Conservation (phyloP, 345 rosid genomes). For the Eucalyptus sp. region DNA sequence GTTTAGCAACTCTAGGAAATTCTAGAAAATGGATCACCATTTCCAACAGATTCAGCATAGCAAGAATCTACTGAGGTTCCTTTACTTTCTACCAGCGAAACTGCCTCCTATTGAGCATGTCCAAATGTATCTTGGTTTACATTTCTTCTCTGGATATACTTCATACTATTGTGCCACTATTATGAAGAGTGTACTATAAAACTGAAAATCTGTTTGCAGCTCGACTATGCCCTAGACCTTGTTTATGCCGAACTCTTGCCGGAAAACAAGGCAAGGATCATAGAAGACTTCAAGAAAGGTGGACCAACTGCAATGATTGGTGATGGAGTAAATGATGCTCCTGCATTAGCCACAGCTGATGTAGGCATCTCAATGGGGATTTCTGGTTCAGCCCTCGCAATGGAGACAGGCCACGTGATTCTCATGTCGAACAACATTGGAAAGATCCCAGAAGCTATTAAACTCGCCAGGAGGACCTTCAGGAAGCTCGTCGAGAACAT, state of each 20-base stretch:
- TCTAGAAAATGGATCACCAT: no score
- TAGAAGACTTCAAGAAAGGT: constrained; percentile 31
- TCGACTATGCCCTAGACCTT: constrained; percentile 41
- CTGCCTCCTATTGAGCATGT: not conserved
- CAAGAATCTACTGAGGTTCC: not conserved
- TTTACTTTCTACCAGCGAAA: not conserved
- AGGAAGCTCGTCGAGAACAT: constrained; percentile 59
- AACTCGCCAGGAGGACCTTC: constrained; percentile 37
- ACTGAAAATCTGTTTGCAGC: constrained; percentile 20
- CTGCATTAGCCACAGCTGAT: constrained; percentile 73
- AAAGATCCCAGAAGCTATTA: constrained; percentile 52
- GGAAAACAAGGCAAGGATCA: constrained; percentile 45
- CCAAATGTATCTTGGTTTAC: not conserved
- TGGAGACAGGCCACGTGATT: constrained; percentile 63
- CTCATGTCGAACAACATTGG: constrained; percentile 73
- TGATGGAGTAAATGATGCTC: constrained; percentile 86
- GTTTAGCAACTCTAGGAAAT: no score
- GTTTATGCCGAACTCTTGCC: constrained; percentile 69
- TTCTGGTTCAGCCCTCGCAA: constrained; percentile 75
- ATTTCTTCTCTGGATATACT: not conserved
- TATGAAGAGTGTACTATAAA: not conserved
- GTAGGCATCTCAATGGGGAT: constrained; percentile 85
- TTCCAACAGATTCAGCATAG: not conserved
- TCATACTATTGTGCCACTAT: not conserved
- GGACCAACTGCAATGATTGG: constrained; percentile 74